Evolutionary conservation across 2,329 filamentous ascomycete species (phyloP).

Genomic region (Rutstroemia sp.): DNA sequence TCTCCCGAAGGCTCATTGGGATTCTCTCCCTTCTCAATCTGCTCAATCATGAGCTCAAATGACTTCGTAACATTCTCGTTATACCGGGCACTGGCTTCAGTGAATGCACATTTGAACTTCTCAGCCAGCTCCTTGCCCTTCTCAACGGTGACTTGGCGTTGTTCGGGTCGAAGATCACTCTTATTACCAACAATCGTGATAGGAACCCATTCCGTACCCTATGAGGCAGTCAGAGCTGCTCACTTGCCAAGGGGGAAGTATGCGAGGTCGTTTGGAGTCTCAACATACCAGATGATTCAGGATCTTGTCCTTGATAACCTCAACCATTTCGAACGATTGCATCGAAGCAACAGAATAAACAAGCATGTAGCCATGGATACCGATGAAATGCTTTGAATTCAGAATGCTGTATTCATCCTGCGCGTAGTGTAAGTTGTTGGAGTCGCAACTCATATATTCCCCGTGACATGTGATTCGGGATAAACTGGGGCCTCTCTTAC

Average conservation of each 20-base stretch:
- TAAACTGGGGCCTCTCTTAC: conserved; percentile 37
- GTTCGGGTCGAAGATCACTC: conserved; percentile 84
- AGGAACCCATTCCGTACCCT: conserved; percentile 89
- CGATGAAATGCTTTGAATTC: conserved; percentile 98
- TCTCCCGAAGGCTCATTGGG: conserved; percentile 75
- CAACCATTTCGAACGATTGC: conserved; percentile 95
- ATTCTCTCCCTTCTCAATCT: conserved; percentile 93
- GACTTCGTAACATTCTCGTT: conserved; percentile 90
- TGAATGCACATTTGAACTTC: conserved; percentile 87
- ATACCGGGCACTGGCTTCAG: conserved; percentile 87
- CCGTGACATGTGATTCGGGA: conserved; percentile 9
- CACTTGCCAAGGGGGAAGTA: conserved; percentile 5
- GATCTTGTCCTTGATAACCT: conserved; percentile 94
- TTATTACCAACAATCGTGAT: conserved; percentile 97
- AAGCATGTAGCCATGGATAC: conserved; percentile 97
- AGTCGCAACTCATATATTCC: not conserved
- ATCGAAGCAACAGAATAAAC: conserved; percentile 95
- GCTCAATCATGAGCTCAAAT: conserved; percentile 88
- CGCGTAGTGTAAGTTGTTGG: conserved; percentile 11
- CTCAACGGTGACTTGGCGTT: conserved; percentile 81
- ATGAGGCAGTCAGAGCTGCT: conserved; percentile 2
- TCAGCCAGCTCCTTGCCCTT: conserved; percentile 79
- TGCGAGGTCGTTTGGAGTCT: not conserved
- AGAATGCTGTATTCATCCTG: conserved; percentile 98
- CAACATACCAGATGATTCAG: conserved; percentile 78